These are phyloP conservation scores for Buddleja alternifolia DNA, from an alignment of 257 asterid species.

Conservation along the genomic window DNA sequence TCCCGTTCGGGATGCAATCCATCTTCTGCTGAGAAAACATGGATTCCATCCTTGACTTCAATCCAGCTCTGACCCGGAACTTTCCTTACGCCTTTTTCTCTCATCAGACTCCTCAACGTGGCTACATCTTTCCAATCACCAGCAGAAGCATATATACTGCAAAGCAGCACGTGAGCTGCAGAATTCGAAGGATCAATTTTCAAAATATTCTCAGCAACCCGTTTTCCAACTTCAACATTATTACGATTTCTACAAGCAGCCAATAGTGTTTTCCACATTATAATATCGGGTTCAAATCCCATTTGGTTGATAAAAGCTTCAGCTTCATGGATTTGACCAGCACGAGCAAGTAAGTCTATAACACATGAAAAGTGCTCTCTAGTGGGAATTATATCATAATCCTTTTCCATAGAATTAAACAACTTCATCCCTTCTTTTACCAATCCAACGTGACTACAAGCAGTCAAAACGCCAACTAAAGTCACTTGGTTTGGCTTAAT, in stretches of 20 bases:
- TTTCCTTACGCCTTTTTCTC: slow-evolving; percentile 59
- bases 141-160: slow-evolving; percentile 60
- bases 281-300: slow-evolving; percentile 54
- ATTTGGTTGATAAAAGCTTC: slow-evolving; percentile 54
- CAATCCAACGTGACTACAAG: slow-evolving; percentile 79
- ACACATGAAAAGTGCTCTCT: slow-evolving; percentile 72
- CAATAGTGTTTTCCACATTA: slow-evolving; percentile 68
- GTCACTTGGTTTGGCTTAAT: slow-evolving; percentile 73
- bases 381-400: slow-evolving; percentile 57
- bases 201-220: slow-evolving; percentile 63
- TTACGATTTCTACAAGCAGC: slow-evolving; percentile 65
- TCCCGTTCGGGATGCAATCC: slow-evolving; percentile 58
- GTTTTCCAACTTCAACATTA: slow-evolving; percentile 59
- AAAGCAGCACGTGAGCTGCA: slow-evolving; percentile 65
- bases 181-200: slow-evolving; percentile 60
- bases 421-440: slow-evolving; percentile 73
- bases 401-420: slow-evolving; percentile 57
- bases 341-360: slow-evolving; percentile 74
- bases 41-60: slow-evolving; percentile 48
- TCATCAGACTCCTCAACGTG: slow-evolving; percentile 56
- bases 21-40: slow-evolving; percentile 66
- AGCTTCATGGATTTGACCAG: slow-evolving; percentile 62
- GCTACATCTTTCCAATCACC: slow-evolving; percentile 73
- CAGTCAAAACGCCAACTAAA: slow-evolving; percentile 71
- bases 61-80: slow-evolving; percentile 78